A percentile compares a stretch with the other conserved stretches of the same genome.
Conservation (phyloP, 306 rosid species). For the Malus fusca region DNA sequence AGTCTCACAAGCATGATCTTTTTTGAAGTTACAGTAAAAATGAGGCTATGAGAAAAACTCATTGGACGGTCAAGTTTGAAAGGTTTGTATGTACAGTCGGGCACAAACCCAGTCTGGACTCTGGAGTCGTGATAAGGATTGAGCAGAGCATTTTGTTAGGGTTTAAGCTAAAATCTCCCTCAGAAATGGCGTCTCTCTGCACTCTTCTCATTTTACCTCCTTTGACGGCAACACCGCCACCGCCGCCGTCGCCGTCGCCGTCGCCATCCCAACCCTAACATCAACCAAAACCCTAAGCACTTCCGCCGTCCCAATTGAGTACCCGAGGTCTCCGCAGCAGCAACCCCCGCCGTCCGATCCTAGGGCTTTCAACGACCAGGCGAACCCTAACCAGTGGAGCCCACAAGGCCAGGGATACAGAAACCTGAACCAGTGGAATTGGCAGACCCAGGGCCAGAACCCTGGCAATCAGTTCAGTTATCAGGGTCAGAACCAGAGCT, state of each 20-base stretch:
- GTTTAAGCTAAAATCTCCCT: slow-evolving; percentile 13
- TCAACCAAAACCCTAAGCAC: no score
- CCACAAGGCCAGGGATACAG: slow-evolving; percentile 20
- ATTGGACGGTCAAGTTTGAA: no score
- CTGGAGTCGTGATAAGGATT: not conserved
- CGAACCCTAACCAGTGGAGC: slow-evolving; percentile 25
- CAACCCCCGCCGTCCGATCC: slow-evolving; percentile 37
- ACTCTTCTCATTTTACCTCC: slow-evolving; percentile 15
- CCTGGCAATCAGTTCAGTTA: slow-evolving; percentile 4
- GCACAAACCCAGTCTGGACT: not conserved
- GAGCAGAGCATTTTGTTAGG: slow-evolving; percentile 4
- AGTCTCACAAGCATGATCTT: no score
- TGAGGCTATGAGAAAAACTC: no score
- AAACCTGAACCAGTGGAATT: slow-evolving; percentile 18
- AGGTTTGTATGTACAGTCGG: no score
- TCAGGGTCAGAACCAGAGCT: slow-evolving; percentile 22
- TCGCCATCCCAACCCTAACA: not conserved
- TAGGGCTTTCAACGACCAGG: slow-evolving; percentile 9
- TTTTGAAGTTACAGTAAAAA: no score
- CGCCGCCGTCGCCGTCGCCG: no score
- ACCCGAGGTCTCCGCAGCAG: slow-evolving; percentile 25
- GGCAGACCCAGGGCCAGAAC: slow-evolving; percentile 26
- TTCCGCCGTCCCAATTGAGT: slow-evolving; percentile 34
- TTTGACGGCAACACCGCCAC: not conserved
- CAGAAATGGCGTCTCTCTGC: slow-evolving; percentile 30